Base-by-base conservation (phyloP, 768 basidiomycete genomes). In the Termitomyces sp. region DNA sequence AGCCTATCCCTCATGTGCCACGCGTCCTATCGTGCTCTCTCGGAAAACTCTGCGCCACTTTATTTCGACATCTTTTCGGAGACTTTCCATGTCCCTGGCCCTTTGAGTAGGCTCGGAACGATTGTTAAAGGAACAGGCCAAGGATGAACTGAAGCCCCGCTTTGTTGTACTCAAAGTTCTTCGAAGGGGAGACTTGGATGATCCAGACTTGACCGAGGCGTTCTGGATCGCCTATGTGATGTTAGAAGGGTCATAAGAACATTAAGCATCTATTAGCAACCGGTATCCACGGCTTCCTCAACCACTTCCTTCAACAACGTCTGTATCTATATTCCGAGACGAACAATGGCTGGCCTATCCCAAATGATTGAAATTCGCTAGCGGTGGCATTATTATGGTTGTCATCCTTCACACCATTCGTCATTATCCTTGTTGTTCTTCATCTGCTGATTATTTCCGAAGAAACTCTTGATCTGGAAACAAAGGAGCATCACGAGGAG, bases 161-260 rank as follows among this genome's bases (percentile, higher is more conserved):
- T 77, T 75, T 56, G 57, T 53, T 1, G 77, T 77, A 0, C 71
- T 84, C n/a, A 29, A 77, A 14, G 65, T 76, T 51, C 73, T 85
- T 66, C 75, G 74, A 21, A 62, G 59, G n/a, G 69, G 69, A 7
- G 64, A 68, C 2, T 54, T 78, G 29, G 67, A 75, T 60, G 63
- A 75, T 57, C 68, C 74, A 29, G 54, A 61, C 16, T 65, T 82
- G 9, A 71, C 68, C 0, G 76, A 81, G 56, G 77, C 76, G 11
- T 66, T 87, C 31, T 81, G 81, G 71, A 75, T 76, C 0, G 75
- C 81, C 51, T 84, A 81, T 63, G 65, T 80, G 35, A 84, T 87
- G 82, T 69, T 84, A 41, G 75, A 84, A 32, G 11, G 71, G 69
- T 25, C 75, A 73, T 46, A 77, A 73, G 59, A 84, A 84, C 63